phyloP scores from a whole-genome alignment of 2,329 filamentous ascomycete species.

The Penicillium sp. region DNA sequence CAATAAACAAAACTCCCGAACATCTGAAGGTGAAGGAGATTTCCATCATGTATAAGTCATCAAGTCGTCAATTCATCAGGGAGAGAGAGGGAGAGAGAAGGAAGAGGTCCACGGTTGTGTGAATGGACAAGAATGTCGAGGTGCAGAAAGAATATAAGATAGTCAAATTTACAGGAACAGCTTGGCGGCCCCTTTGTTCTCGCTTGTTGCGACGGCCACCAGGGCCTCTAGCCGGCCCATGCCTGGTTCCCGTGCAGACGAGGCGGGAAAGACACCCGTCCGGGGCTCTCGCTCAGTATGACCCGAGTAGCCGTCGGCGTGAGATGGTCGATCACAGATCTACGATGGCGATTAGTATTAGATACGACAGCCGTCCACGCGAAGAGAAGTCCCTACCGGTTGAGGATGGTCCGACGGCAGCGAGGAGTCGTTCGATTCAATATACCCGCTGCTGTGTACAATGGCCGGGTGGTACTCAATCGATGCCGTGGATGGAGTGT shows the following conservation, averaged over 20 bases:
- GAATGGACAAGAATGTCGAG: background rate
- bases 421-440: constrained; percentile 40
- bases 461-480: constrained; percentile 48
- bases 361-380: constrained; percentile 23
- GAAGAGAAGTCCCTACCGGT: constrained; percentile 37
- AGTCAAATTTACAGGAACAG: constrained; percentile 27
- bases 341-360: constrained; percentile 30
- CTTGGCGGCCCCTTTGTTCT: constrained; percentile 37
- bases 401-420: constrained; percentile 35
- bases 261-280: constrained; percentile 26
- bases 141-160: constrained; percentile 1
- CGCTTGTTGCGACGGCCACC: constrained; percentile 48
- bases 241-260: constrained; percentile 30
- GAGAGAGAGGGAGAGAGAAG: background rate
- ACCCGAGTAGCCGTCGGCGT: constrained; percentile 28
- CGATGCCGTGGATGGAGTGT: constrained; percentile 45
- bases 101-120: background rate
- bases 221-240: constrained; percentile 49
- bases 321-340: constrained; percentile 31
- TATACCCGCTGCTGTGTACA: constrained; percentile 45
- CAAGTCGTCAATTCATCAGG: constrained; percentile 36
- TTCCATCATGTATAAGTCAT: constrained; percentile 34
- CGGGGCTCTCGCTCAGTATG: constrained; percentile 26
- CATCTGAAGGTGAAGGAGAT: constrained; percentile 11
- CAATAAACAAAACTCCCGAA: constrained; percentile 25